Percentiles rank a stretch among this genome's conserved stretches.
Conservation (phyloP, 352 stramenopile genomes). For the Phytophthora quininea region DNA sequence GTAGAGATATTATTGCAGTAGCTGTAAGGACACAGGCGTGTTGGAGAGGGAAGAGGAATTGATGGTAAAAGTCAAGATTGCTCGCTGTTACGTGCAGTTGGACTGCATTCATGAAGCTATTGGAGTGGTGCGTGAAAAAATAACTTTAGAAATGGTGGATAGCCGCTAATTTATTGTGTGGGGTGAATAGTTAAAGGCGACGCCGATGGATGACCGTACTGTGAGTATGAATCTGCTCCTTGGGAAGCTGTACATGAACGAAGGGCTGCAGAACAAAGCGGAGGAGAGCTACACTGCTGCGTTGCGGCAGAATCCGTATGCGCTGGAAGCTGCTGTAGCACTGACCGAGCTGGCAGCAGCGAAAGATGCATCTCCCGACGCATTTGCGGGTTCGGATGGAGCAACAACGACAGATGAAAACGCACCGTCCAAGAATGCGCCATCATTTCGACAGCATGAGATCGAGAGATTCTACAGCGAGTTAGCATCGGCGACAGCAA, state of each 20-base stretch:
- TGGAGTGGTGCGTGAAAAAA: conserved; percentile 48
- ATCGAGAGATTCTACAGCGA: conserved; percentile 61
- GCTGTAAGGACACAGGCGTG: conserved; percentile 28
- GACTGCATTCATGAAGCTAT: conserved; percentile 63
- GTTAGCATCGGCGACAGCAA: conserved; percentile 11
- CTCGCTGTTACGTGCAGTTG: conserved; percentile 70
- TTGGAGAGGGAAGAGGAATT: conserved; percentile 32
- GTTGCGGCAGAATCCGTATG: conserved; percentile 75
- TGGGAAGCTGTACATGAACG: conserved; percentile 62
- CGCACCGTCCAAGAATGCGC: not conserved
- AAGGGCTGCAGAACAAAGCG: conserved; percentile 68
- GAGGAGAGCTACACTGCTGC: conserved; percentile 64
- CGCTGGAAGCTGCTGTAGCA: conserved; percentile 77
- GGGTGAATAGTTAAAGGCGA: conserved; percentile 52
- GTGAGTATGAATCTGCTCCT: conserved; percentile 73
- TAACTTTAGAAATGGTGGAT: not conserved
- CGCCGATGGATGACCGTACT: conserved; percentile 40
- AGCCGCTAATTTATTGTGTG: conserved; percentile 2
- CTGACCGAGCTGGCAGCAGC: conserved; percentile 59
- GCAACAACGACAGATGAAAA: conserved; percentile 16
- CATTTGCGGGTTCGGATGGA: conserved; percentile 27
- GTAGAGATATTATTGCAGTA: conserved; percentile 38
- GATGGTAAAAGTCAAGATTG: conserved; percentile 63
- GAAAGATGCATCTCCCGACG: conserved; percentile 43
- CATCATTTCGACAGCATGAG: conserved; percentile 32